Base-by-base conservation (phyloP, 305 asterid genomes). In the Fraxinus nigra region DNA sequence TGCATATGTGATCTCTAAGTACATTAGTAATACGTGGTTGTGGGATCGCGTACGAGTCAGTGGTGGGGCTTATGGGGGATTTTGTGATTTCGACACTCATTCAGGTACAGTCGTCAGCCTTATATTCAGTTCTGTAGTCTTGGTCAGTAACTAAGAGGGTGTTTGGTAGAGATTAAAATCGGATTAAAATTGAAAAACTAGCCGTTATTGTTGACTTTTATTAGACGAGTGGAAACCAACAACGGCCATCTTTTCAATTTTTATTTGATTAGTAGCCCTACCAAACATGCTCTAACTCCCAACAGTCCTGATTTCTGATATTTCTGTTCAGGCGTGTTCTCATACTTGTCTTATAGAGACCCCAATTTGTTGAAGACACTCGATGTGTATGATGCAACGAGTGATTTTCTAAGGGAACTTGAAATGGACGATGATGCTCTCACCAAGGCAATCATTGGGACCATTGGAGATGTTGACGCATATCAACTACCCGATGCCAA, bases 31-130 rank as follows among this genome's bases (percentile, higher is more conserved):
- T 77, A 86, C 98, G 9, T 94, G 99, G 99, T 80, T 97, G 90
- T 97, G 99, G 99, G 98, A 97, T 74, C 99, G 98, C 81, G 98
- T 94, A 79, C 91, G 99, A 79, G 99, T 97, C 82, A 94, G 99
- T 86, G 99, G 99, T 67, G 99, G 99, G 86, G 99, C 99, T 69
- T 97, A 97, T 90, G 99, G 99, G 79, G 99, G 98, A 69, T 97
- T 94, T 84, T 97, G 99, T 85, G 95, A 93, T 86, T 94, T 97
- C 28, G 98, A 94, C 90, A 84, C 99, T 35, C 97, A 97, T 83
- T 97, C 99, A 84, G 99, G 99, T 92, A 79, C 56, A 75, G 51
- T 80, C 56, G 18, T 74, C 46, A 32, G 76, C 78, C 22, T 70
- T 54, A 32, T 84, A 78, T 82, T 65, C 51, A 74, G 80, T 48